Evolutionary conservation across 2,329 filamentous ascomycete genomes (phyloP), one percentile per base, ranked within the genome.

Genomic region (Ascochyta clinopodiicola): DNA sequence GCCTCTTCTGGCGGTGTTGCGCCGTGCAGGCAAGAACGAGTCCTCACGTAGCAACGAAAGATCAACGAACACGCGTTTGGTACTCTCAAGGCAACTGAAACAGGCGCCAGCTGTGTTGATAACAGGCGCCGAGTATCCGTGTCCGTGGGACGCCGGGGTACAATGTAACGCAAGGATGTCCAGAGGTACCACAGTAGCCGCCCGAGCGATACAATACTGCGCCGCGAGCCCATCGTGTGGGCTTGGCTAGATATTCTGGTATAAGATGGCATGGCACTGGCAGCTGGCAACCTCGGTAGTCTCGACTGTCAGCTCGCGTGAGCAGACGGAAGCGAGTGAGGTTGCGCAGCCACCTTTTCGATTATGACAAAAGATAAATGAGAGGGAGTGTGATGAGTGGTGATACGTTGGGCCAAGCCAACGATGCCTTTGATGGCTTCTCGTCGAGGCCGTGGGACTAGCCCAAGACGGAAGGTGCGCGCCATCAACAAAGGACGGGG

Each of bases 11-110:
- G 42, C 44, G 44, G 46, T 27, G 42, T 45, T 50, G 44, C 44
- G 19, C 13, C 29, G 34, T 19, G 21, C 7, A 42, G 39, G 24
- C 36, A 47, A 39, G 12, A 25, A 0, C 13, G 34, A 27, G 44
- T 48, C 59, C 56, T 60, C 62, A 64, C 60, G 46, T 52, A 44
- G 46, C 44, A 60, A 66, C 64, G 63, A 58, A 54, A 32, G 35
- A 51, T 44, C 43, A 51, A 27, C 42, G 47, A 53, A 45, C 40
- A 46, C 22, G 35, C 42, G 39, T 47, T 39, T 44, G 45, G 44
- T 37, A 32, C 49, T 35, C 40, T 51, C 34, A 39, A 34, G 49
- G 57, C 48, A 57, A 49, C 37, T 63, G 59, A 60, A 63, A 60
- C 57, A 60, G 50, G 45, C 34, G 56, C 48, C 39, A 48, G 29